phyloP scores from a whole-genome alignment of 2,329 filamentous ascomycete species.

The Ambrosiella beaveri region DNA sequence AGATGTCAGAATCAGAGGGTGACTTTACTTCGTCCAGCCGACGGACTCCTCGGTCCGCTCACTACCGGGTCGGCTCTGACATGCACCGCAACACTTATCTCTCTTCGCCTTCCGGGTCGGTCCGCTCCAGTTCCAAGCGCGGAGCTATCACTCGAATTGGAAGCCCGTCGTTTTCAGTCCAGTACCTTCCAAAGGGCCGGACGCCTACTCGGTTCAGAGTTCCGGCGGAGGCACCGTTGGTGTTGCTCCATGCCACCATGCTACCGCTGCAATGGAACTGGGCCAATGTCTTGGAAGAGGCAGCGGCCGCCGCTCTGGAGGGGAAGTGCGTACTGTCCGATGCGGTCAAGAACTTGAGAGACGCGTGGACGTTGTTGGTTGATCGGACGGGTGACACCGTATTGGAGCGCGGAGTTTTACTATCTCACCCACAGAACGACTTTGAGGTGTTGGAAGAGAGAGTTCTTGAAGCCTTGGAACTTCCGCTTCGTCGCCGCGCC shows the following conservation, averaged over 20 bases:
- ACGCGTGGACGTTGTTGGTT: conserved; percentile 49
- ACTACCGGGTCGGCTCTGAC: background rate
- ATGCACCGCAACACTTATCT: conserved; percentile 43
- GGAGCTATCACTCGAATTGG: conserved; percentile 36
- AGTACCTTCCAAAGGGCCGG: conserved; percentile 37
- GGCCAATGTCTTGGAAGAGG: conserved; percentile 33
- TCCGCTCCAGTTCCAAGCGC: conserved; percentile 33
- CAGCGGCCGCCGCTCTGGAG: conserved; percentile 18
- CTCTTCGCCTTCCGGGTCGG: conserved; percentile 45
- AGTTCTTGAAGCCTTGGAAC: conserved; percentile 55
- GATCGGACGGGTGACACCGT: conserved; percentile 58
- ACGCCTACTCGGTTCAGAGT: conserved; percentile 43
- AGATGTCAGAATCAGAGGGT: conserved; percentile 36
- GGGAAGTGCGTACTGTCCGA: conserved; percentile 19
- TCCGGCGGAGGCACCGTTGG: conserved; percentile 47
- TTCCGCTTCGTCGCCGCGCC: conserved; percentile 46
- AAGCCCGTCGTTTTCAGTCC: conserved; percentile 34
- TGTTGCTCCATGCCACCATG: conserved; percentile 61
- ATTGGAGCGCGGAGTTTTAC: conserved; percentile 53
- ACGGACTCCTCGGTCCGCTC: conserved; percentile 39
- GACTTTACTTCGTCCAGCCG: conserved; percentile 19
- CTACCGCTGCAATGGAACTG: conserved; percentile 53
- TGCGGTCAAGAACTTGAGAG: conserved; percentile 33
- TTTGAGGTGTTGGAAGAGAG: conserved; percentile 67
- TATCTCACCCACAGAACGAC: conserved; percentile 64